phyloP scores from a whole-genome alignment of 129 eudicot species.

The Oenanthe sinensis region DNA sequence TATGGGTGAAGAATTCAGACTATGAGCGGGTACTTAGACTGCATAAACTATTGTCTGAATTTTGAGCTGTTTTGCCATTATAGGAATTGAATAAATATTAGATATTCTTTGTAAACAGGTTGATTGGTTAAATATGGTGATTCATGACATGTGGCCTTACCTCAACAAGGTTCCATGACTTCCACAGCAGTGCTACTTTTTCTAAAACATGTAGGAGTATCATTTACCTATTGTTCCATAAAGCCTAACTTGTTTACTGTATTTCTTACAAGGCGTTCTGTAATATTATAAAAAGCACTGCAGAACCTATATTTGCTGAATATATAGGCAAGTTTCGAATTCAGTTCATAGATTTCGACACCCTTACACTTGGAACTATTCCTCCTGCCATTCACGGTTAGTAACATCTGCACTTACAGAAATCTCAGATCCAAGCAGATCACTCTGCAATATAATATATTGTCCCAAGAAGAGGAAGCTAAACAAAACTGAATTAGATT shows the following conservation, averaged over 20 bases:
- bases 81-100: neutral
- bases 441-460: neutral
- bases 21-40: constrained; percentile 42
- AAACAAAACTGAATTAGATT: neutral
- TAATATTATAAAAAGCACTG: constrained; percentile 43
- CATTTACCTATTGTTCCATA: neutral
- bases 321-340: constrained; percentile 48
- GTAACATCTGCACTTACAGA: neutral
- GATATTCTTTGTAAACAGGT: constrained; percentile 29
- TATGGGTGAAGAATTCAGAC: constrained; percentile 81
- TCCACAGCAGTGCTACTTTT: neutral
- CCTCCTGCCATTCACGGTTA: constrained; percentile 73
- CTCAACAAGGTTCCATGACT: constrained; percentile 56
- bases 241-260: too few species aligned
- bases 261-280: constrained; percentile 49
- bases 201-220: neutral
- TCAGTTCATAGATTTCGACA: constrained; percentile 52
- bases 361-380: constrained; percentile 65
- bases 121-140: constrained; percentile 58
- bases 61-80: neutral
- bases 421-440: neutral
- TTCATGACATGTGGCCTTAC: constrained; percentile 67
- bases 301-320: constrained; percentile 48
- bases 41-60: constrained; percentile 5
- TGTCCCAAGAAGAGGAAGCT: neutral